These are phyloP conservation scores for Yarrowia galli DNA, from an alignment of 1,139 yeast genomes.

Conservation along the genomic window DNA sequence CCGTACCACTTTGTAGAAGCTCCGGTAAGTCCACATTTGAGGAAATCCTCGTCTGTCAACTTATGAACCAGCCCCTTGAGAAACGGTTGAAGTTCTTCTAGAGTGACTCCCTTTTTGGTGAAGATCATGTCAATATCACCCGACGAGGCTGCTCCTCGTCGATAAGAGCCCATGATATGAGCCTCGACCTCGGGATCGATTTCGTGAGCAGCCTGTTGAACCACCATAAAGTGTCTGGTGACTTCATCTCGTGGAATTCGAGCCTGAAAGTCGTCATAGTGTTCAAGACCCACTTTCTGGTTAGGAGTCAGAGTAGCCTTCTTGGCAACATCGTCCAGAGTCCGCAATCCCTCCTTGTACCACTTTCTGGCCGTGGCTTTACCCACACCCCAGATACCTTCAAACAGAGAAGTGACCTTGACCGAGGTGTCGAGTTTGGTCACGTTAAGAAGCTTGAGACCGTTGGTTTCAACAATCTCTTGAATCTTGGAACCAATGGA, in stretches of 20 bases:
- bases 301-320: constrained; percentile 52
- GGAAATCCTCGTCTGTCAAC: constrained; percentile 49
- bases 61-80: constrained; percentile 49
- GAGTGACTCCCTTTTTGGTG: constrained; percentile 49
- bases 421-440: constrained; percentile 46
- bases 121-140: constrained; percentile 68
- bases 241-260: constrained; percentile 61
- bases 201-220: constrained; percentile 49
- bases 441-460: constrained; percentile 53
- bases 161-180: constrained; percentile 63
- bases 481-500: constrained; percentile 60
- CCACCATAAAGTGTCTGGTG: constrained; percentile 53
- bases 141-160: constrained; percentile 58
- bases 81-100: constrained; percentile 47
- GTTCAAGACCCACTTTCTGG: constrained; percentile 58
- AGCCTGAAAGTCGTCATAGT: constrained; percentile 60
- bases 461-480: constrained; percentile 56
- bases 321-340: constrained; percentile 54
- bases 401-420: constrained; percentile 52
- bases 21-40: constrained; percentile 50
- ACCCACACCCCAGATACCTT: constrained; percentile 64
- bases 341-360: constrained; percentile 53
- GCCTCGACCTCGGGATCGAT: constrained; percentile 55
- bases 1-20: constrained; percentile 50
- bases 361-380: constrained; percentile 56